These are phyloP conservation scores for Malus hybrid DNA, from an alignment of 331 rosid genomes.

Conservation along the genomic window DNA sequence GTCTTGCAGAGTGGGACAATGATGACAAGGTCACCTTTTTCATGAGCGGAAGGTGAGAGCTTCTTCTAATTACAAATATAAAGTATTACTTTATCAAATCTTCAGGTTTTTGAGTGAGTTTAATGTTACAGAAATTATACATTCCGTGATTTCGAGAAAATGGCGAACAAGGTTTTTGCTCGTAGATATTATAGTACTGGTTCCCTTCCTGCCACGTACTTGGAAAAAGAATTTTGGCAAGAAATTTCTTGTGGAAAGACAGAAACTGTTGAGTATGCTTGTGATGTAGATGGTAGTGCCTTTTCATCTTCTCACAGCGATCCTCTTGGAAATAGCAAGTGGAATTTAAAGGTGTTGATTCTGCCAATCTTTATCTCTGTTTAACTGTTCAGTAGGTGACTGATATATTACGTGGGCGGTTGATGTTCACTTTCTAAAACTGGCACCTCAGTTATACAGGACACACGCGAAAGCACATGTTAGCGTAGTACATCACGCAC, in stretches of 20 bases:
- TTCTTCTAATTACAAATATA: background rate
- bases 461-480: background rate
- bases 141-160: conserved; percentile 83
- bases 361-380: conserved; percentile 13
- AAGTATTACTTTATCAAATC: background rate
- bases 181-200: conserved; percentile 81
- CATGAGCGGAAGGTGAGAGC: conserved; percentile 85
- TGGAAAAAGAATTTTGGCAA: conserved; percentile 96
- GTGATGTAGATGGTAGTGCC: conserved; percentile 98
- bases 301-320: conserved; percentile 81
- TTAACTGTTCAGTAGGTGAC: background rate
- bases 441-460: background rate
- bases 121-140: conserved; percentile 67
- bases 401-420: background rate
- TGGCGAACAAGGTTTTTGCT: conserved; percentile 87
- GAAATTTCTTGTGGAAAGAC: conserved; percentile 91
- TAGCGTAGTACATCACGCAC: background rate
- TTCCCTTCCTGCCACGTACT: conserved; percentile 65
- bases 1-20: conserved; percentile 93
- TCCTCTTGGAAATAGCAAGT: conserved; percentile 83
- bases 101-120: conserved; percentile 28
- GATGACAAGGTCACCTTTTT: conserved; percentile 90
- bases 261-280: conserved; percentile 93
- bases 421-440: background rate
- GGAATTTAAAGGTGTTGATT: conserved; percentile 88